Evolutionary conservation across 148 eudicot species (phyloP), one percentile per base, ranked within the genome.

Genomic region (Vaccinium macrocarpon): DNA sequence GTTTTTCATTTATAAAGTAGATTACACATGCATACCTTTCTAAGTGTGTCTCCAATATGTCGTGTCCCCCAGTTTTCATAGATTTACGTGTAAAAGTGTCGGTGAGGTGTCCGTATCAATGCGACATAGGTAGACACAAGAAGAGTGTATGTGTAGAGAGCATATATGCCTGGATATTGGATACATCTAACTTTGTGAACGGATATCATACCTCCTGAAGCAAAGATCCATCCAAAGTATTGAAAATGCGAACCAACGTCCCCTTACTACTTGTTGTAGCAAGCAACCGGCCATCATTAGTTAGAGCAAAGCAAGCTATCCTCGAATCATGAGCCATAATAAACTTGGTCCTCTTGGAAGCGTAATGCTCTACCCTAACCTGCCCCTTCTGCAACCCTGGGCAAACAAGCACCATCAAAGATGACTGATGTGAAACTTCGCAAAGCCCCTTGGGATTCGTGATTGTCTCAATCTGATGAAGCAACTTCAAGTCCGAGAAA

Each of bases 181-280:
- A 61, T 61, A 61, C 11, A 9, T 49, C 27, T 49, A 18, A 10
- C 21, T 23, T 23, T 49, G 16, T 8, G n/a, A 12, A 56, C 3
- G 57, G 61, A 62, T 16, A 52, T 19, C 51, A 66, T 91, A 94
- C 98, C 98, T 94, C 98, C 84, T 92, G 98, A 82, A 94, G 83
- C 86, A 93, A 87, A n/a, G 92, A 86, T 2, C 92, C 94, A 88
- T 94, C 98, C 85, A 89, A 75, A 48, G 94, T 90, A 68, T 93
- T 92, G 81, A 86, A 92, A 70, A 94, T 84, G 87, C 98, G 89
- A 83, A 94, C 78, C 78, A 94, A 83, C 5, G 98, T 94, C 83
- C 98, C 98, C 82, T 93, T 93, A 82, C 87, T 88, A 79, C 98
- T 94, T 1, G 98, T 92, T 2, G 98, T 93, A 27, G 96, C 96